Percentiles rank a stretch among this genome's conserved stretches.
These are phyloP conservation scores for Coniochaeta hoffmannii DNA, from an alignment of 2,329 filamentous ascomycete species.

Conservation along the genomic window DNA sequence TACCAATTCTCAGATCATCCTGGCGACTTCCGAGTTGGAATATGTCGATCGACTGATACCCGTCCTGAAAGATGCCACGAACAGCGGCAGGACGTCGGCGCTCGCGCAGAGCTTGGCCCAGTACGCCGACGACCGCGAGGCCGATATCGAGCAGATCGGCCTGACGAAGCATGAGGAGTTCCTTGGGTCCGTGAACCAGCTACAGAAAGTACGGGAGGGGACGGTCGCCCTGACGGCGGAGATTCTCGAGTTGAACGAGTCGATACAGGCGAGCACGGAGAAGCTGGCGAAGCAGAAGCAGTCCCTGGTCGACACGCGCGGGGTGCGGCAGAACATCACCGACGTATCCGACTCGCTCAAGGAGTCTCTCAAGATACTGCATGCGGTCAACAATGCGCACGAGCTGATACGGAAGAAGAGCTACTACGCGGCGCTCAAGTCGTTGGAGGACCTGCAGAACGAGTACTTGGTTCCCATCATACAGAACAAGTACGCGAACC, in stretches of 20 bases:
- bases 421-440: slow-evolving; percentile 90
- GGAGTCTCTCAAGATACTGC: slow-evolving; percentile 85
- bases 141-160: slow-evolving; percentile 89
- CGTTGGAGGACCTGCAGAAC: slow-evolving; percentile 91
- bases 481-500: slow-evolving; percentile 79
- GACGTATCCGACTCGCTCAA: slow-evolving; percentile 83
- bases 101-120: slow-evolving; percentile 72
- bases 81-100: slow-evolving; percentile 62
- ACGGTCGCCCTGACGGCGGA: slow-evolving; percentile 84
- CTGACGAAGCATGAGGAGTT: slow-evolving; percentile 97
- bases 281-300: slow-evolving; percentile 92
- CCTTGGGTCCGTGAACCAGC: slow-evolving; percentile 83
- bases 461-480: slow-evolving; percentile 73
- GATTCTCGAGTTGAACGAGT: slow-evolving; percentile 87
- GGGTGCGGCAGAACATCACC: slow-evolving; percentile 90
- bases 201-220: slow-evolving; percentile 86
- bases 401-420: slow-evolving; percentile 88
- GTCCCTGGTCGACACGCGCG: slow-evolving; percentile 83
- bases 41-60: slow-evolving; percentile 95
- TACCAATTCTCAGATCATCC: slow-evolving; percentile 61
- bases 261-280: slow-evolving; percentile 91
- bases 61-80: slow-evolving; percentile 82
- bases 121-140: slow-evolving; percentile 80
- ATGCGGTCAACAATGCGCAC: slow-evolving; percentile 89
- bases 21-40: slow-evolving; percentile 84